These are phyloP conservation scores for Curvularia eragrostidis DNA, from an alignment of 2,329 filamentous ascomycete species.

Conservation along the genomic window DNA sequence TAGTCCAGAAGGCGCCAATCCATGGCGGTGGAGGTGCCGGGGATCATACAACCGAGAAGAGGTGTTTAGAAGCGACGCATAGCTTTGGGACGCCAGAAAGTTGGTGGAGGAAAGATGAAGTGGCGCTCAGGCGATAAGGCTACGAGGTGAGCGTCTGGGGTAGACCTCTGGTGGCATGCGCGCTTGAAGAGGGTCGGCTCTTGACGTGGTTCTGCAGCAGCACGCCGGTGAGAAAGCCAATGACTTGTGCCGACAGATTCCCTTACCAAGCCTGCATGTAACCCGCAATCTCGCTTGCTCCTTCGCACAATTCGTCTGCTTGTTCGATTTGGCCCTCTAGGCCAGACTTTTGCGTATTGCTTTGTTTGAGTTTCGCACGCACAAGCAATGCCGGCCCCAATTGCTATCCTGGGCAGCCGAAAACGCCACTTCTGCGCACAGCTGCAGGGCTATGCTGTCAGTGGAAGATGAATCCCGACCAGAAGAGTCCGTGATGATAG, in stretches of 20 bases:
- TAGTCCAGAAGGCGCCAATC: constrained; percentile 49
- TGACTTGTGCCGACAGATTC: constrained; percentile 43
- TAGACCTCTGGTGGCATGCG: constrained; percentile 33
- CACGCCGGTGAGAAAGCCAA: constrained; percentile 42
- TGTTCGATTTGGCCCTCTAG: constrained; percentile 43
- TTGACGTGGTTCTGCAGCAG: constrained; percentile 49
- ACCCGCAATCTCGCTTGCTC: constrained; percentile 38
- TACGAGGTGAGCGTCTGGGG: constrained; percentile 37
- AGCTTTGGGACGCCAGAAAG: constrained; percentile 22
- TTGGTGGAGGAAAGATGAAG: constrained; percentile 19
- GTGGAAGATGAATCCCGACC: constrained; percentile 3
- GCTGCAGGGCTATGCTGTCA: constrained; percentile 16
- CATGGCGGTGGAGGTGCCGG: constrained; percentile 43
- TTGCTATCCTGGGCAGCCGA: constrained; percentile 17
- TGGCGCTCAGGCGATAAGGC: constrained; percentile 35
- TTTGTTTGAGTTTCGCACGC: constrained; percentile 20
- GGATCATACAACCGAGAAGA: constrained; percentile 29
- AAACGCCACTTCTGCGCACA: constrained; percentile 20
- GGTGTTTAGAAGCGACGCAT: constrained; percentile 24
- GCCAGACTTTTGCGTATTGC: constrained; percentile 18
- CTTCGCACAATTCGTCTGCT: constrained; percentile 30
- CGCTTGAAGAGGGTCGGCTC: constrained; percentile 33
- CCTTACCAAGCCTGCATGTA: constrained; percentile 43
- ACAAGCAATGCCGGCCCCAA: constrained; percentile 18
- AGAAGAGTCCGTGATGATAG: background rate